Conservation (phyloP, 495 filamentous ascomycete genomes). For the Neurospora pannonica region DNA sequence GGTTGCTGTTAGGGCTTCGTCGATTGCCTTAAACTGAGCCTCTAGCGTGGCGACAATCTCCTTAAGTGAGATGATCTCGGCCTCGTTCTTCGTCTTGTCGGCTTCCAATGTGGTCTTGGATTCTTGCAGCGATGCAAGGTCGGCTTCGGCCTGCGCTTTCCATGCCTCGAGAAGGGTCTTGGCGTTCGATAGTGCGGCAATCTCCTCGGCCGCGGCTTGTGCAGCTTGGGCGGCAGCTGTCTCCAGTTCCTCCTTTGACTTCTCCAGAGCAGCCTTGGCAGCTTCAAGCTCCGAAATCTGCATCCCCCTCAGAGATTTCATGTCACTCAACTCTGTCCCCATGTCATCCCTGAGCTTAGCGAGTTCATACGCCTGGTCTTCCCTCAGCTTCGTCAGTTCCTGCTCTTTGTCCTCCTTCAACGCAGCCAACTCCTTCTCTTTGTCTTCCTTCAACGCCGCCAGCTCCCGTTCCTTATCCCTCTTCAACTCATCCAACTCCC, state of each 20-base stretch:
- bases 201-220: conserved; percentile 14
- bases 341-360: conserved; percentile 2
- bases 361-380: conserved; percentile 2
- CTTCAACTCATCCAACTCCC: conserved; percentile 4
- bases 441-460: background rate
- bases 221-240: conserved; percentile 21
- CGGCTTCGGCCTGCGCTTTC: conserved; percentile 17
- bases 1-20: conserved; percentile 18
- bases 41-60: conserved; percentile 13
- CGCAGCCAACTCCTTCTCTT: conserved; percentile 5
- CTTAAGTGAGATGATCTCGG: conserved; percentile 11
- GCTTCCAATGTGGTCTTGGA: conserved; percentile 11
- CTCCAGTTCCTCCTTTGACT: conserved; percentile 16
- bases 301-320: background rate
- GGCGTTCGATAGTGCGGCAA: conserved; percentile 13
- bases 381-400: background rate
- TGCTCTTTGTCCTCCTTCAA: background rate
- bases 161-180: conserved; percentile 18
- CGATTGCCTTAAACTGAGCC: conserved; percentile 16
- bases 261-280: conserved; percentile 15
- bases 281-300: conserved; percentile 11
- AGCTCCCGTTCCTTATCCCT: conserved; percentile 3
- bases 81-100: conserved; percentile 10
- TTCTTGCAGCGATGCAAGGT: conserved; percentile 16
- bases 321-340: conserved; percentile 1